Evolutionary conservation across 2,329 filamentous ascomycete genomes (phyloP), one percentile per base, ranked within the genome.

Genomic region (Fusarium annulatum): DNA sequence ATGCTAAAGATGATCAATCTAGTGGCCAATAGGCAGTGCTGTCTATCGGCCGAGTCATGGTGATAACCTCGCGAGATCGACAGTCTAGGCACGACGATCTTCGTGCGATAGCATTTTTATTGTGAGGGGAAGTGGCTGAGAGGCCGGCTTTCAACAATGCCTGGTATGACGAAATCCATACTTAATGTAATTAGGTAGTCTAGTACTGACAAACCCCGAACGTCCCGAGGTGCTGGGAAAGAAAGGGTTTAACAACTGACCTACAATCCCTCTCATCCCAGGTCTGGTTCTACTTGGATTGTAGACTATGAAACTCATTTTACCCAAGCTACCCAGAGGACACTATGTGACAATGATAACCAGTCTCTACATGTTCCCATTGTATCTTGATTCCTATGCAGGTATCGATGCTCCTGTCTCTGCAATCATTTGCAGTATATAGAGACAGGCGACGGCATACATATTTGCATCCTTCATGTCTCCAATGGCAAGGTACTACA

Each of bases 61-160:
- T 58, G 69, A 72, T 69, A 69, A 45, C 69, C 65, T 72, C 69
- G 42, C 38, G n/a, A 39, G 53, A 70, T 69, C 65, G 52, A 53
- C 65, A 64, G 14, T 52, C 42, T 64, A 69, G 59, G 41, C 26
- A n/a, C 39, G 42, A 42, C 52, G 66, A 59, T 69, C 52, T 48
- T 23, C 34, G 23, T 63, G 39, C 58, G 41, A 58, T 36, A 51
- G 38, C 38, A 33, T 48, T 52, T 36, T 52, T 21, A 36, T 30
- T 38, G 30, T 69, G 52, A 65, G 59, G 60, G 65, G 52, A 56
- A 69, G 39, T 51, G 39, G 45, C 43, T 52, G 45, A 46, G 33
- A 33, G 18, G 14, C n/a, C 28, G 23, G 30, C 39, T 33, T 30
- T 48, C 14, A 26, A 9, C 19, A 11, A n/a, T 33, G 14, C 18